A percentile compares a stretch with the other conserved stretches of the same genome.
These are phyloP conservation scores for Pestalotiopsis sp. DNA, from an alignment of 2,329 filamentous ascomycete genomes.

Conservation along the genomic window DNA sequence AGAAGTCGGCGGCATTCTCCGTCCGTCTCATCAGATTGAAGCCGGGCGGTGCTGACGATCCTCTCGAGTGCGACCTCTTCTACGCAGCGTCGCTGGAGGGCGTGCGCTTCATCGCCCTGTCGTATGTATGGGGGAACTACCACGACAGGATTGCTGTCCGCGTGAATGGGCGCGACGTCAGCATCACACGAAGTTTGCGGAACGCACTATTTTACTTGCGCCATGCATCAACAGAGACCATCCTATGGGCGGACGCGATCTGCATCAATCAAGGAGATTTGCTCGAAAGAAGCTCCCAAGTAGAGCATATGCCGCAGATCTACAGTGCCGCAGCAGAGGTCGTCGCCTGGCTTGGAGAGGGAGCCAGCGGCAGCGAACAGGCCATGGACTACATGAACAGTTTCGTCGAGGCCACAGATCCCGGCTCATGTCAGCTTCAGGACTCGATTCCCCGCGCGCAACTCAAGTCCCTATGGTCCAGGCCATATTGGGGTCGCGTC, in stretches of 20 bases:
- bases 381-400: slow-evolving; percentile 1
- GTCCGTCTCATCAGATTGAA: slow-evolving; percentile 4
- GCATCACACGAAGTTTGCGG: not conserved
- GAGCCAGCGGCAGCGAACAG: not conserved
- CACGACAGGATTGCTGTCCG: not conserved
- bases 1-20: not conserved
- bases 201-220: not conserved
- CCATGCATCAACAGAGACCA: not conserved
- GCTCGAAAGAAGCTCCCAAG: not conserved
- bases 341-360: not conserved
- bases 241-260: slow-evolving; percentile 1
- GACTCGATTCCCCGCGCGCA: not conserved
- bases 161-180: not conserved
- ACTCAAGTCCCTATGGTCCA: not conserved
- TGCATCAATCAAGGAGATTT: slow-evolving; percentile 4
- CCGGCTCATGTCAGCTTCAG: not conserved
- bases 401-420: not conserved
- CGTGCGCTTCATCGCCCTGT: not conserved
- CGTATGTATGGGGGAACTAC: not conserved
- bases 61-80: slow-evolving; percentile 4
- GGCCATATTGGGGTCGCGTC: slow-evolving; percentile 1
- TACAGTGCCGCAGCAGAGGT: not conserved
- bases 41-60: not conserved
- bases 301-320: slow-evolving; percentile 3
- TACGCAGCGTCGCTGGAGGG: not conserved